A percentile compares a stretch with the other conserved stretches of the same genome.
These are phyloP conservation scores for Myxozyma melibiosi DNA, from an alignment of 805 yeast species.

Conservation along the genomic window DNA sequence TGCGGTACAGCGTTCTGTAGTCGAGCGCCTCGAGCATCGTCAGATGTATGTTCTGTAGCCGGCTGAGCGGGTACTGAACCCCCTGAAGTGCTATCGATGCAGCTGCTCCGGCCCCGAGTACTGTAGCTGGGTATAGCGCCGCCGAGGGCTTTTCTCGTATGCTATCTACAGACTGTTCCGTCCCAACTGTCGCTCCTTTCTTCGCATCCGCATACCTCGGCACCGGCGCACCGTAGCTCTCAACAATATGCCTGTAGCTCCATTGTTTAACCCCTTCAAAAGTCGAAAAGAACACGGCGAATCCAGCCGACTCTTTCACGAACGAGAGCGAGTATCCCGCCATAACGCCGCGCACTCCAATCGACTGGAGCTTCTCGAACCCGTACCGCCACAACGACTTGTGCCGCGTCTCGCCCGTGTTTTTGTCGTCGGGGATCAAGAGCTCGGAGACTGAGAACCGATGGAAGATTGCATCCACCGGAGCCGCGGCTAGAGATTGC, in stretches of 20 bases:
- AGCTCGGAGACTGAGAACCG: conserved; percentile 78
- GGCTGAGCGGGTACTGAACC: conserved; percentile 80
- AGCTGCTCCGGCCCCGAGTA: conserved; percentile 80
- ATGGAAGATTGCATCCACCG: conserved; percentile 86
- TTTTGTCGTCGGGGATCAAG: conserved; percentile 43
- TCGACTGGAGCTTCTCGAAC: conserved; percentile 61
- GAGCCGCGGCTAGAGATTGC: conserved; percentile 91
- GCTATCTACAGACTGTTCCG: conserved; percentile 6
- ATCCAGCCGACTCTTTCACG: conserved; percentile 75
- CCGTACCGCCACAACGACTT: conserved; percentile 80
- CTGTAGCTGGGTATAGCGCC: conserved; percentile 61
- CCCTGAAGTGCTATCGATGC: conserved; percentile 78
- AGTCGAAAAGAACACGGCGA: conserved; percentile 57
- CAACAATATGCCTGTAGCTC: conserved; percentile 20
- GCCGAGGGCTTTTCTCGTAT: conserved; percentile 31
- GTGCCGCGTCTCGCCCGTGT: conserved; percentile 37
- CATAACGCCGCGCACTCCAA: conserved; percentile 82
- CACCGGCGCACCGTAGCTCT: conserved; percentile 24
- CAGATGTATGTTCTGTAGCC: conserved; percentile 76
- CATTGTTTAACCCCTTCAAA: conserved; percentile 59
- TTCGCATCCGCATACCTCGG: conserved; percentile 27
- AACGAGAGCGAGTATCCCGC: conserved; percentile 84
- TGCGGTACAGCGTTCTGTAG: conserved; percentile 50
- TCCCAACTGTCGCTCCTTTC: background rate
- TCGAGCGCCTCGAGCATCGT: conserved; percentile 80